Evolutionary conservation across 371 early-diverging fungal genomes (phyloP), one percentile per base, ranked within the genome.

Genomic region (Apophysomyces elegans): DNA sequence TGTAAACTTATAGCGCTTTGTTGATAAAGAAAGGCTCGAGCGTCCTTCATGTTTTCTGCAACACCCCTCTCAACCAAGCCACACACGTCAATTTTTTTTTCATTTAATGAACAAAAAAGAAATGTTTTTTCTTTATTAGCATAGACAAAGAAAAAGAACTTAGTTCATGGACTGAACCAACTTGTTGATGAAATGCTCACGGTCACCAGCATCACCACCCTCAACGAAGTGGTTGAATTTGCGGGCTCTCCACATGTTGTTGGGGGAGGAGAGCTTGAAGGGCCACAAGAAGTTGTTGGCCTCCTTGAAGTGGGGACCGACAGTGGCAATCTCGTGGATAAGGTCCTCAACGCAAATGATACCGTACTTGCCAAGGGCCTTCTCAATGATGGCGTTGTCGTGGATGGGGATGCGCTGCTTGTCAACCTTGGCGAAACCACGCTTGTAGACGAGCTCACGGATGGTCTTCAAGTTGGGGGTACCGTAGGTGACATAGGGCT

Each of bases 241-340:
- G 90, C 97, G 96, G 63, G 86, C 88, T 68, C 84, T 84, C 94
- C 92, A 99, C 71, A 98, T 98, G 78, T 97, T 98, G 75, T 86
- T 97, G 76, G 99, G 99, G 90, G 94, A 95, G 75, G 93, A 94
- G 69, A 99, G 91, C 89, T 95, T 95, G 94, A 99, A 99, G 78
- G 99, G 97, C 96, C 98, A 98, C 78, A 99, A 85, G 91, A 99
- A 99, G 91, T 94, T 96, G 91, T 93, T 95, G 79, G 95, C 99
- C 75, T 78, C 71, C 79, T 78, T 80, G 73, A 83, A 83, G 92
- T 97, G 83, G 65, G 98, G 96, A 62, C 98, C 98, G 73, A 99
- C 99, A 62, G 99, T 97, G 90, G 87, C 94, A 83, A 99, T 96
- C 86, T 98, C 98, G 90, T 99, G 96, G 74, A 99, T 92, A 68